Percentiles rank a stretch among this genome's conserved stretches.
Evolutionary conservation across 2,329 filamentous ascomycete species (phyloP).

Genomic region (Dactylellina drechsleri): DNA sequence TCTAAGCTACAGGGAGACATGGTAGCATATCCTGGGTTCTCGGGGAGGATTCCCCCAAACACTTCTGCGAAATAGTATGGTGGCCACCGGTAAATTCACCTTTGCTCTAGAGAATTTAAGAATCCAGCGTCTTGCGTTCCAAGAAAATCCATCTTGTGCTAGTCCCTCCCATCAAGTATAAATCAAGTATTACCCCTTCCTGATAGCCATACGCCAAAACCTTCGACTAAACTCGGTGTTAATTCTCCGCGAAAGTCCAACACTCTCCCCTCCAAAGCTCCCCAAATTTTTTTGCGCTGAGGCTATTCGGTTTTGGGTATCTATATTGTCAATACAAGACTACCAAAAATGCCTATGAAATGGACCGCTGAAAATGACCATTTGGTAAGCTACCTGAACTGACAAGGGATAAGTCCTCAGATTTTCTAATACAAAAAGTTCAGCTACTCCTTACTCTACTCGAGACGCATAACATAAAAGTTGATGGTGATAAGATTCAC

Average conservation of each 20-base stretch:
- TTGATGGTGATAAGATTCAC: constrained; percentile 47
- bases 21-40: constrained; percentile 11
- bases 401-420: background rate
- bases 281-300: background rate
- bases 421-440: background rate
- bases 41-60: constrained; percentile 30
- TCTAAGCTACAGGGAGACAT: background rate
- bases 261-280: constrained; percentile 8
- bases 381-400: constrained; percentile 13
- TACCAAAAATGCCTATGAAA: constrained; percentile 46
- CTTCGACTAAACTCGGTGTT: constrained; percentile 2
- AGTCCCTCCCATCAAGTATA: constrained; percentile 28
- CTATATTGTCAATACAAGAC: background rate
- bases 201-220: background rate
- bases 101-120: background rate
- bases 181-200: constrained; percentile 41
- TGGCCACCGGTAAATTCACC: constrained; percentile 31
- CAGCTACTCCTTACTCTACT: constrained; percentile 44
- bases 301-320: background rate
- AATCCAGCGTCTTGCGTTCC: constrained; percentile 13
- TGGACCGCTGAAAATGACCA: constrained; percentile 54
- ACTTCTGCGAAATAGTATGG: constrained; percentile 28
- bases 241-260: constrained; percentile 10
- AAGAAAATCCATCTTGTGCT: constrained; percentile 28
- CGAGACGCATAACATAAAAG: constrained; percentile 44